These are phyloP conservation scores for Pythium myriotylum DNA, from an alignment of 352 stramenopile species.

Conservation along the genomic window DNA sequence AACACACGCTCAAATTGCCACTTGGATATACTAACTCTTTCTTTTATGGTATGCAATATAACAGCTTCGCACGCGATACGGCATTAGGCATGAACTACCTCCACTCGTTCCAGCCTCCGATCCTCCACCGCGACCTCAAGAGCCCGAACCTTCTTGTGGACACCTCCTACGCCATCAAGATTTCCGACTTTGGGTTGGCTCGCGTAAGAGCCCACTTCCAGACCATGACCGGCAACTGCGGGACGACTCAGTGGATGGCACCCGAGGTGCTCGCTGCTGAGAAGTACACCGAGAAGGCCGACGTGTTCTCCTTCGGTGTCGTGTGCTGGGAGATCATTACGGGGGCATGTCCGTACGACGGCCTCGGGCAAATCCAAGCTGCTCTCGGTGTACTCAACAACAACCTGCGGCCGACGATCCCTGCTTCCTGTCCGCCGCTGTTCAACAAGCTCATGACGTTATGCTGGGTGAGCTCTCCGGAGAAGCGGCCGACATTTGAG, in stretches of 20 bases:
- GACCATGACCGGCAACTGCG: constrained; percentile 88
- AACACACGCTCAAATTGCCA: not conserved
- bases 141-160: constrained; percentile 85
- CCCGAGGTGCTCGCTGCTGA: constrained; percentile 80
- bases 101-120: constrained; percentile 85
- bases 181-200: constrained; percentile 88
- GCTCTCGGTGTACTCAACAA: constrained; percentile 88
- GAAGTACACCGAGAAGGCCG: constrained; percentile 88
- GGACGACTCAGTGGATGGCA: constrained; percentile 88
- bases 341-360: constrained; percentile 90
- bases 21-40: not conserved
- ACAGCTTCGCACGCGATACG: constrained; percentile 77
- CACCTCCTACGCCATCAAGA: constrained; percentile 82
- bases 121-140: constrained; percentile 88
- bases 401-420: constrained; percentile 84
- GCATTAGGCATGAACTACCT: constrained; percentile 89
- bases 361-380: constrained; percentile 88
- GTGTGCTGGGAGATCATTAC: constrained; percentile 91
- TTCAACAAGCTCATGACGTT: constrained; percentile 88
- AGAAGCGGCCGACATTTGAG: constrained; percentile 83
- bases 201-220: constrained; percentile 84
- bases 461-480: constrained; percentile 76
- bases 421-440: constrained; percentile 65
- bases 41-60: not conserved
- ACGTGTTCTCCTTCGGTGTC: constrained; percentile 87